phyloP scores from a whole-genome alignment of 208 protist genomes.

The Leishmania mexicana region DNA sequence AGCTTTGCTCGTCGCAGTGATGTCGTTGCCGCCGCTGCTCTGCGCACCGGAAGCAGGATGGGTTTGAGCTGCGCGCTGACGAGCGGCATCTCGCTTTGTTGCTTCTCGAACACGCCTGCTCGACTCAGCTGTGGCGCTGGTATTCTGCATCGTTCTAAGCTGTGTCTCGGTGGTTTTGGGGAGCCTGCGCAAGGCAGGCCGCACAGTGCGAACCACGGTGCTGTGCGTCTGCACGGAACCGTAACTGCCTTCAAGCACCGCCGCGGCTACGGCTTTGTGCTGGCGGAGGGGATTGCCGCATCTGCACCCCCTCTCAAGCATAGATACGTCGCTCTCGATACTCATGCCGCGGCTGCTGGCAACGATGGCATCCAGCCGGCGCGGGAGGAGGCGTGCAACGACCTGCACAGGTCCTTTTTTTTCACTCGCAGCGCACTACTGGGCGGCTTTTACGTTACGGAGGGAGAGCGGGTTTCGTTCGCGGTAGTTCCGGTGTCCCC shows the following conservation, averaged over 20 bases:
- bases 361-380: not conserved
- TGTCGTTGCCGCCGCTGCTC: not conserved
- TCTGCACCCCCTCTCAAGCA: not conserved
- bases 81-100: not conserved
- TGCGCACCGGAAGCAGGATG: not conserved
- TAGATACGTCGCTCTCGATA: slow-evolving; percentile 5
- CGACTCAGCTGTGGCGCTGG: slow-evolving; percentile 3
- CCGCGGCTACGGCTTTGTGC: slow-evolving; percentile 84
- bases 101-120: not conserved
- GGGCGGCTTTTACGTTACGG: slow-evolving; percentile 74
- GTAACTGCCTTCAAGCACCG: slow-evolving; percentile 84
- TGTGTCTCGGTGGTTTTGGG: not conserved
- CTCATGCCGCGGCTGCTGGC: not conserved
- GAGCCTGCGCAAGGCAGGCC: not conserved
- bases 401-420: slow-evolving; percentile 46
- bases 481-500: not conserved
- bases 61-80: slow-evolving; percentile 1
- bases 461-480: slow-evolving; percentile 79
- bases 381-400: not conserved
- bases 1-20: not conserved
- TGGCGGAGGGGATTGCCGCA: slow-evolving; percentile 44
- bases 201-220: not conserved
- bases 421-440: slow-evolving; percentile 58
- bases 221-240: slow-evolving; percentile 61
- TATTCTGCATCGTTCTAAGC: not conserved